Percentiles rank a stretch among this genome's conserved stretches.
Conservation (phyloP, 2,329 filamentous ascomycete species). For the Achaetomium macrosporum region DNA sequence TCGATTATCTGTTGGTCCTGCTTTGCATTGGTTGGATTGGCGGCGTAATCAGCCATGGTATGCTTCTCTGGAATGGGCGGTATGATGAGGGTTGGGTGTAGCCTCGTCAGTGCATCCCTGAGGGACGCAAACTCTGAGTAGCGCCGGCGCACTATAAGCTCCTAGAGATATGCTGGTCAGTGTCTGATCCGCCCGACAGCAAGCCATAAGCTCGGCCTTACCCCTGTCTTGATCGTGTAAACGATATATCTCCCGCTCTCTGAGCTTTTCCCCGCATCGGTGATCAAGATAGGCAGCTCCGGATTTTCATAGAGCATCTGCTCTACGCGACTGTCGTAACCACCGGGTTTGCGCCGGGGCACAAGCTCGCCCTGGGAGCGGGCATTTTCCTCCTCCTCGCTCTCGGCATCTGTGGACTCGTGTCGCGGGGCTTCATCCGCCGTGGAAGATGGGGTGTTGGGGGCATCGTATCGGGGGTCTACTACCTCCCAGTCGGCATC, state of each 20-base stretch:
- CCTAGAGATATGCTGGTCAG: conserved; percentile 47
- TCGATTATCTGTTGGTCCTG: conserved; percentile 97
- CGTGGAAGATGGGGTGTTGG: conserved; percentile 65
- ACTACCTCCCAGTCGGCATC: conserved; percentile 40
- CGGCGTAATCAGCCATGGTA: conserved; percentile 96
- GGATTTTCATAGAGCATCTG: conserved; percentile 96
- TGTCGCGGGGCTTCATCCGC: conserved; percentile 55
- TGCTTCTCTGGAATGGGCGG: conserved; percentile 98
- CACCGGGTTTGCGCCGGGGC: conserved; percentile 68
- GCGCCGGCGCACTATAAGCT: conserved; percentile 86
- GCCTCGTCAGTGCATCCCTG: conserved; percentile 76
- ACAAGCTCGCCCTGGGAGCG: conserved; percentile 38
- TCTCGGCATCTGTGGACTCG: conserved; percentile 39
- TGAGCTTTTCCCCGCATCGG: conserved; percentile 88
- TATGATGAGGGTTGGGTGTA: conserved; percentile 92
- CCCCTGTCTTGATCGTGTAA: conserved; percentile 92
- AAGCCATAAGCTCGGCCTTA: conserved; percentile 40
- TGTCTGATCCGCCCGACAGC: background rate
- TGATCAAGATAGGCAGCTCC: conserved; percentile 83
- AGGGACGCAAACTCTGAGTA: conserved; percentile 97
- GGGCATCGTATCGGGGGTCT: conserved; percentile 57
- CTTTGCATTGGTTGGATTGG: conserved; percentile 95
- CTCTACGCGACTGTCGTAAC: conserved; percentile 92
- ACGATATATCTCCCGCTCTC: conserved; percentile 93
- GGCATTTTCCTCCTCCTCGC: conserved; percentile 43